Evolutionary conservation across 495 filamentous ascomycete species (phyloP).

Genomic region (Filosporella fistucella): DNA sequence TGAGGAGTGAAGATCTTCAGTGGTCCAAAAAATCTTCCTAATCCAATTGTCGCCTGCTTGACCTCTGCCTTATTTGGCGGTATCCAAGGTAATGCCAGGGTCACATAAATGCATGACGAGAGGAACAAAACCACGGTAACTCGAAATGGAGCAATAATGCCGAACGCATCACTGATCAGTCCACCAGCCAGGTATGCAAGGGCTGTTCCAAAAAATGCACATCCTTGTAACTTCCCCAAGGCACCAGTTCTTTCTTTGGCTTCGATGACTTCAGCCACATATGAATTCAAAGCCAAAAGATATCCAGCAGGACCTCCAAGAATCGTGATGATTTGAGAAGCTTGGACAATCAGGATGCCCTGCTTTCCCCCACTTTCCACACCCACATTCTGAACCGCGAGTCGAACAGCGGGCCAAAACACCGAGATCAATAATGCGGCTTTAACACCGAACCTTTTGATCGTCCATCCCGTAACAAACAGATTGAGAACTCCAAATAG

Average conservation of each 20-base stretch:
- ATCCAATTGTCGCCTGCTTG: conserved; percentile 18
- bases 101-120: conserved; percentile 31
- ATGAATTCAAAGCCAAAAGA: conserved; percentile 49
- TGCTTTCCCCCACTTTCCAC: conserved; percentile 41
- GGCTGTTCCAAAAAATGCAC: conserved; percentile 49
- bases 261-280: conserved; percentile 44
- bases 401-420: conserved; percentile 44
- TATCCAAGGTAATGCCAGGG: conserved; percentile 36
- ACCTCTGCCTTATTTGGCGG: conserved; percentile 24
- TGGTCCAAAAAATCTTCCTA: conserved; percentile 47
- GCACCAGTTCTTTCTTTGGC: conserved; percentile 43
- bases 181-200: conserved; percentile 50
- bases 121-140: conserved; percentile 44
- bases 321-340: conserved; percentile 50
- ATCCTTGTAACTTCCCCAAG: conserved; percentile 50
- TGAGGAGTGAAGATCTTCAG: conserved; percentile 45
- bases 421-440: conserved; percentile 45
- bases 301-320: conserved; percentile 54
- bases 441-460: conserved; percentile 50
- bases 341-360: conserved; percentile 53
- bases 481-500: too few species aligned
- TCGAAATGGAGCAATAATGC: conserved; percentile 47
- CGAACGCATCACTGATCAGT: conserved; percentile 44
- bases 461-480: too few species aligned
- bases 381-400: conserved; percentile 48